Conservation (phyloP, 2,329 filamentous ascomycete genomes). For the Grosmannia clavigera region DNA sequence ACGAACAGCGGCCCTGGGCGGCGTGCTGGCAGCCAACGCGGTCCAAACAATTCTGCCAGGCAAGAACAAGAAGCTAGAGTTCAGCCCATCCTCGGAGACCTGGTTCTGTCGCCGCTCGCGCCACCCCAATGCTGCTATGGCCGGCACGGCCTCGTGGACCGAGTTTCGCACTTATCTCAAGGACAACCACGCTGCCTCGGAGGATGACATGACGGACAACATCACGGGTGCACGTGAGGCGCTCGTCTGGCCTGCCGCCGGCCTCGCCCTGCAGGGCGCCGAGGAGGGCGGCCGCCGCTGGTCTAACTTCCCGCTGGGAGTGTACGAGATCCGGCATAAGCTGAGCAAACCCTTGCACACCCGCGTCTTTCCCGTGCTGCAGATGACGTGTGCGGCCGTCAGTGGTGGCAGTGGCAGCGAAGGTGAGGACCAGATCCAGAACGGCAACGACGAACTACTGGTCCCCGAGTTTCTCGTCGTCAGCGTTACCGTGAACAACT, state of each 20-base stretch:
- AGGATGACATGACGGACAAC: conserved; percentile 45
- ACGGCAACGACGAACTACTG: conserved; percentile 12
- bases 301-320: conserved; percentile 33
- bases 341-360: conserved; percentile 41
- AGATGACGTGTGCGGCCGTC: conserved; percentile 40
- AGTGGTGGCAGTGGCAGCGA: conserved; percentile 2
- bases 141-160: conserved; percentile 46
- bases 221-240: conserved; percentile 35
- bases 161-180: conserved; percentile 52
- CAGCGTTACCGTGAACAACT: conserved; percentile 39
- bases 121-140: conserved; percentile 39
- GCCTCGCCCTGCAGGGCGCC: conserved; percentile 24
- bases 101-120: conserved; percentile 54
- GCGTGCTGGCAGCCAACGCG: conserved; percentile 6
- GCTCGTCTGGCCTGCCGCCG: conserved; percentile 30
- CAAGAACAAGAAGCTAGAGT: background rate
- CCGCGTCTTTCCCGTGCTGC: conserved; percentile 54
- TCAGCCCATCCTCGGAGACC: conserved; percentile 29
- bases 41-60: background rate
- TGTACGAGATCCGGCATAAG: conserved; percentile 55
- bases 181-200: conserved; percentile 39
- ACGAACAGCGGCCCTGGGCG: background rate
- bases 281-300: conserved; percentile 17
- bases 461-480: conserved; percentile 40
- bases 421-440: background rate